Evolutionary conservation across 2,329 filamentous ascomycete genomes (phyloP).

Genomic region (Phialophora tarda): DNA sequence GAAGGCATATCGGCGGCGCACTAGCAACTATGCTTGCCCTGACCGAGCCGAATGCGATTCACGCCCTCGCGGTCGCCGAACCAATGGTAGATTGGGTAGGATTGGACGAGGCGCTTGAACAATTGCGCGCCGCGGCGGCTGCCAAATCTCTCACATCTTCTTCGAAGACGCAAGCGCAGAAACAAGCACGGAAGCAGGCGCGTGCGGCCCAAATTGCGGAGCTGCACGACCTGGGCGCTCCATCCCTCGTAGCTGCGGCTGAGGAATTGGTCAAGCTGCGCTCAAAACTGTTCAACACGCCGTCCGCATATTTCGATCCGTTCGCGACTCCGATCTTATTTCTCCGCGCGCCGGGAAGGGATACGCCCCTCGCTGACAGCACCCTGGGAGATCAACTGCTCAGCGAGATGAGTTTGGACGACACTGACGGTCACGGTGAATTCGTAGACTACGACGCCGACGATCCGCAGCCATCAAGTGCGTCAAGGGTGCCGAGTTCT

Average conservation of each 20-base stretch:
- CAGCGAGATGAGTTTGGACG: conserved; percentile 27
- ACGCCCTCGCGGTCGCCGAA: conserved; percentile 44
- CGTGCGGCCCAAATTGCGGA: conserved; percentile 36
- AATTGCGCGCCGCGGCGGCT: conserved; percentile 9
- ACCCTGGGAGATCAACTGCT: conserved; percentile 23
- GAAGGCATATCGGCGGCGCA: conserved; percentile 49
- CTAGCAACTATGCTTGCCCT: conserved; percentile 52
- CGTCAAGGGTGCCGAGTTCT: neutral
- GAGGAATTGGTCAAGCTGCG: conserved; percentile 44
- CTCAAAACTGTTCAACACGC: conserved; percentile 45
- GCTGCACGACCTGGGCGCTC: conserved; percentile 10
- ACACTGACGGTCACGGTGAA: conserved; percentile 21
- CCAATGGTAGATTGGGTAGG: conserved; percentile 44
- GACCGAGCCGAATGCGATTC: conserved; percentile 46
- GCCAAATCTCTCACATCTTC: neutral
- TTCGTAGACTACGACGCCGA: conserved; percentile 26
- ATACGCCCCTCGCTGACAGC: conserved; percentile 41
- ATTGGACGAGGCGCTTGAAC: conserved; percentile 45
- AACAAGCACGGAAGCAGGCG: neutral
- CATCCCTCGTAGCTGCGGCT: conserved; percentile 24
- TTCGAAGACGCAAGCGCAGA: conserved; percentile 28
- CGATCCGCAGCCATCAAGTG: conserved; percentile 17
- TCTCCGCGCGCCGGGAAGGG: conserved; percentile 49
- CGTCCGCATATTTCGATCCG: conserved; percentile 49
- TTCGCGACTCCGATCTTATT: conserved; percentile 53